Evolutionary conservation across 2,329 filamentous ascomycete species (phyloP).

Genomic region (Colletotrichum sp.): DNA sequence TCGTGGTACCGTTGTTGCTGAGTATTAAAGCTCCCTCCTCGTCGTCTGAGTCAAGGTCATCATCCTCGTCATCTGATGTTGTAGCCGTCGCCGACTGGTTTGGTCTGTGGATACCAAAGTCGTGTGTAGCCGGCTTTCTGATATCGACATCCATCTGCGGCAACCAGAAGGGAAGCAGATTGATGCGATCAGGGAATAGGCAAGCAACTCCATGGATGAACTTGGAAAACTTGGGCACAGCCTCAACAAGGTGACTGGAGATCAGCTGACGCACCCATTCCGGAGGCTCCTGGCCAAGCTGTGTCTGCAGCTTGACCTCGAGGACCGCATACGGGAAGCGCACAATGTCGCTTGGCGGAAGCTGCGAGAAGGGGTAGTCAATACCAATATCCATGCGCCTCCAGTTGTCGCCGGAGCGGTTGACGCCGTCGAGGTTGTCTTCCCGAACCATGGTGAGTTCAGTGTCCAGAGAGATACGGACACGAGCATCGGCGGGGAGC

Average conservation of each 20-base stretch:
- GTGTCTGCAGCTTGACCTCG: constrained; percentile 97
- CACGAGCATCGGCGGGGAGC: constrained; percentile 91
- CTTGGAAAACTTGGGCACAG: constrained; percentile 99
- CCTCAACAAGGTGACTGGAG: constrained; percentile 92
- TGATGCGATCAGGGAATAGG: constrained; percentile 84
- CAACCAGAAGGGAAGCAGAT: constrained; percentile 95
- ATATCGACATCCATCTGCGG: constrained; percentile 99
- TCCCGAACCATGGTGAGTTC: constrained; percentile 95
- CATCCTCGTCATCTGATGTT: constrained; percentile 78
- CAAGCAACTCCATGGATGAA: constrained; percentile 95
- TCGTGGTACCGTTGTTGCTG: constrained; percentile 17
- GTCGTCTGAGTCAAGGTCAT: constrained; percentile 58
- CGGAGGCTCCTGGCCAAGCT: constrained; percentile 91
- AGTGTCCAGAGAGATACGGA: constrained; percentile 95
- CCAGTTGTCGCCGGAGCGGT: constrained; percentile 87
- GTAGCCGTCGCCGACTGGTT: constrained; percentile 78
- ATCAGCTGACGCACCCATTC: constrained; percentile 96
- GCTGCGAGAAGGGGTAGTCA: constrained; percentile 90
- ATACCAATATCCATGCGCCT: constrained; percentile 96
- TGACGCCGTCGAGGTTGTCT: constrained; percentile 86
- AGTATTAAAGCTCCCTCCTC: constrained; percentile 26
- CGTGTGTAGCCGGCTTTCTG: constrained; percentile 85
- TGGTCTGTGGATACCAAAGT: constrained; percentile 88
- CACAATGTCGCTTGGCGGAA: constrained; percentile 83
- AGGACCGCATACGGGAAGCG: constrained; percentile 95